Percentiles rank a stretch among this genome's conserved stretches.
These are phyloP conservation scores for Mucor circinelloides DNA, from an alignment of 371 early-diverging fungal genomes.

Conservation along the genomic window DNA sequence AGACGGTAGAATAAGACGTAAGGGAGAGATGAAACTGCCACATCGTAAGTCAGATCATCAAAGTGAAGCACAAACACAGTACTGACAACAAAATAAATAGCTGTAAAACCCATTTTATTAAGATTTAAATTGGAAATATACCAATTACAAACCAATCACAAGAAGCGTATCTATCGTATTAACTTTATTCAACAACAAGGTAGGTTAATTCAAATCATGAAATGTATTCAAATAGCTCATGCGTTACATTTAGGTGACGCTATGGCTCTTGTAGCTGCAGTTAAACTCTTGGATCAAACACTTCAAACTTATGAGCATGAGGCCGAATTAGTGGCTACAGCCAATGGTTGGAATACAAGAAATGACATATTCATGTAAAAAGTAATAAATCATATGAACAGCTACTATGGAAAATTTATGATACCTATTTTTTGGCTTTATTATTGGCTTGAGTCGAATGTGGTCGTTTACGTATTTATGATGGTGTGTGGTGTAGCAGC, in stretches of 20 bases:
- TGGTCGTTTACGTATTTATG: background rate
- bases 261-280: constrained; percentile 44
- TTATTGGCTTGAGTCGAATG: background rate
- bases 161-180: constrained; percentile 31
- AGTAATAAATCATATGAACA: constrained; percentile 1
- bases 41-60: constrained; percentile 21
- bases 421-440: background rate
- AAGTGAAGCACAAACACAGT: background rate
- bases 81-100: background rate
- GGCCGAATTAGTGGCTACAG: constrained; percentile 36
- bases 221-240: background rate
- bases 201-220: background rate
- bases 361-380: constrained; percentile 7
- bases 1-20: constrained; percentile 42
- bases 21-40: constrained; percentile 42
- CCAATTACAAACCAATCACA: constrained; percentile 23
- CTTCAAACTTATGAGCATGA: constrained; percentile 46
- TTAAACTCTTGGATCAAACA: constrained; percentile 38
- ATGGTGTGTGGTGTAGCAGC: background rate
- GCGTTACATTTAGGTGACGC: constrained; percentile 34
- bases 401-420: background rate
- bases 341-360: constrained; percentile 33
- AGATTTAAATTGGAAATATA: constrained; percentile 42
- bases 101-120: constrained; percentile 32
- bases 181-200: constrained; percentile 55